Conservation (phyloP, 441 rosid species). For the Erodium trifolium region DNA sequence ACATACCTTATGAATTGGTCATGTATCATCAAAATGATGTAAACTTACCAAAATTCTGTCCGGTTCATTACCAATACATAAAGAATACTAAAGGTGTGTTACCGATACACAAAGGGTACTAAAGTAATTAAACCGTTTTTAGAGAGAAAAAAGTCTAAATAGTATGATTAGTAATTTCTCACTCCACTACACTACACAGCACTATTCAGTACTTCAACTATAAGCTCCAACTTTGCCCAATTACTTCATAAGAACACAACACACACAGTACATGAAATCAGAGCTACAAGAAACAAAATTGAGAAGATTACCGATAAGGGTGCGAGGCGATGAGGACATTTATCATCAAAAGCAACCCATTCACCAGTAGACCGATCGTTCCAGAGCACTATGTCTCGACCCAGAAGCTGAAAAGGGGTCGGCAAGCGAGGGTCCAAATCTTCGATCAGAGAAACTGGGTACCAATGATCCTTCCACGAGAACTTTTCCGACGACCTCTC, state of each 20-base stretch:
- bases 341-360: slow-evolving; percentile 84
- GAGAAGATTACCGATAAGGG: slow-evolving; percentile 57
- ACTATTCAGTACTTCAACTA: too few species aligned
- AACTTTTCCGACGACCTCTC: slow-evolving; percentile 47
- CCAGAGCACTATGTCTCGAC: slow-evolving; percentile 79
- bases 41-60: too few species aligned
- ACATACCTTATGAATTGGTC: too few species aligned
- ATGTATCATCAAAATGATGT: too few species aligned
- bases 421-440: slow-evolving; percentile 64
- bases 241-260: not conserved
- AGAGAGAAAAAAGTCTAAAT: too few species aligned
- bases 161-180: too few species aligned
- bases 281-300: slow-evolving; percentile 12
- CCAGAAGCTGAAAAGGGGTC: slow-evolving; percentile 75
- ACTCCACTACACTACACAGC: too few species aligned
- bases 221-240: not conserved
- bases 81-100: too few species aligned
- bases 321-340: slow-evolving; percentile 83
- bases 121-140: too few species aligned
- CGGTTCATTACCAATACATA: too few species aligned
- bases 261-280: not conserved
- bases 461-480: slow-evolving; percentile 86
- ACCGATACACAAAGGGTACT: too few species aligned
- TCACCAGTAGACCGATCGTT: slow-evolving; percentile 43
- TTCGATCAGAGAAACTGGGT: slow-evolving; percentile 70